Base-by-base conservation (phyloP, 805 yeast genomes). In the Metschnikowia koreensis region DNA sequence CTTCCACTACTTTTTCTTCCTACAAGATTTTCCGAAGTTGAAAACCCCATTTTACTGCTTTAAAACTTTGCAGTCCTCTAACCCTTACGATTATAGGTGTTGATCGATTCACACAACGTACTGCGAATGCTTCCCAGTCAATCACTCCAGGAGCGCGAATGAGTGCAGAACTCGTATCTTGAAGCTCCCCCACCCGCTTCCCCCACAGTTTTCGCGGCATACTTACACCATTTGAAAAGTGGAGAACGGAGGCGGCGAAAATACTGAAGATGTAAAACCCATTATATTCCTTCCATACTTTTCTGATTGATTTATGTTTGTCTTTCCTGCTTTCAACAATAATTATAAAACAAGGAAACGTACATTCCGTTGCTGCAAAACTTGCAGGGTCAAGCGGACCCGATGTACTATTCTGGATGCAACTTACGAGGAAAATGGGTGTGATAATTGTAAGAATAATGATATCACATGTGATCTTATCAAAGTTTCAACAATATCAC, bases 281-380 rank as follows among this genome's bases (percentile, higher is more conserved):
- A 2, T 4, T 22, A 2, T 22, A 22, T 22, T 22, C 22, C 22
- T 22, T 22, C 22, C 22, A n/a, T n/a, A n/a, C n/a, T 22, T 22
- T 22, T 22, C 22, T 22, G 22, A 22, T 22, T 22, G 13, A 31
- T 33, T n/a, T 12, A 71, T 72, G 74, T 65, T 67, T 58, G 78
- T 73, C 48, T 73, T 73, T 47, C 77, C 77, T 4, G 77, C 77
- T 26, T 73, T 74, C 59, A 66, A 74, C 56, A 67, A 62, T 16
- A 70, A 62, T 53, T 73, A 70, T 57, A 67, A 76, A 43, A 65
- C 64, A 29, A 69, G 77, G n/a, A 74, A 73, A 51, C 61, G 77
- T 10, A 74, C 73, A 3, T 73, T 70, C 61, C 66, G 68, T 56
- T 76, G 77, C 42, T 73, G 77, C 55, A 66, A 66, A 45, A 72